These are phyloP conservation scores for Suillus variegatus DNA, from an alignment of 768 basidiomycete genomes.

Conservation along the genomic window DNA sequence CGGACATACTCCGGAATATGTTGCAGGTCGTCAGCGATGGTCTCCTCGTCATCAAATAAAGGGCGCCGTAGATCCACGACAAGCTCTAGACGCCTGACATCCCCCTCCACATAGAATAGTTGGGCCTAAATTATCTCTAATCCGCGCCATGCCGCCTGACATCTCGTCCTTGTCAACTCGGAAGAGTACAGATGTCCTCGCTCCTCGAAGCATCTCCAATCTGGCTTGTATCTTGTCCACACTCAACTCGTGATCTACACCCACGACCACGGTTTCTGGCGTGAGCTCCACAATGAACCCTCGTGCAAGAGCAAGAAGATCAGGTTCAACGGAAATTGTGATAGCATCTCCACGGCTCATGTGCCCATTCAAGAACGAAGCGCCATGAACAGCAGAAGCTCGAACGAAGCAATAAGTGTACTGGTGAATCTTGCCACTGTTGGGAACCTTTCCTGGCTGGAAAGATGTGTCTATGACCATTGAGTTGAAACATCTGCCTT, in stretches of 20 bases:
- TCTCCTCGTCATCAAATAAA: constrained; percentile 47
- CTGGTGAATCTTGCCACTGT: constrained; percentile 65
- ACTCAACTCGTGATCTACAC: constrained; percentile 81
- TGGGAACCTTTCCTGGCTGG: constrained; percentile 20
- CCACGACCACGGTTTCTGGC: constrained; percentile 64
- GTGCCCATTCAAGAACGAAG: constrained; percentile 71
- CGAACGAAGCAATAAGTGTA: constrained; percentile 76
- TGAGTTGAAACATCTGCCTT: constrained; percentile 80
- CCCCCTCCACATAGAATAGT: constrained; percentile 81
- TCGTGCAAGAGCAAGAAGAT: constrained; percentile 78
- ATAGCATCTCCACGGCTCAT: constrained; percentile 82
- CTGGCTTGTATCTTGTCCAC: constrained; percentile 47
- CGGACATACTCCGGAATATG: constrained; percentile 32
- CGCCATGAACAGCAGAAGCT: constrained; percentile 19
- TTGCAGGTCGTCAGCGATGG: constrained; percentile 15
- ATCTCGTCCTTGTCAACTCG: constrained; percentile 95
- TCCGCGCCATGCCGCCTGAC: constrained; percentile 79
- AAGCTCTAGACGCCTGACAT: constrained; percentile 63
- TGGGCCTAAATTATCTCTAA: constrained; percentile 90
- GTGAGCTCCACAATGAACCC: constrained; percentile 82
- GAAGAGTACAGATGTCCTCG: constrained; percentile 46
- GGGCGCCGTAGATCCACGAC: constrained; percentile 83
- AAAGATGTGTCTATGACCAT: constrained; percentile 68
- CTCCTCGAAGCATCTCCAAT: constrained; percentile 25
- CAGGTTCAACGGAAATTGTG: constrained; percentile 84